Evolutionary conservation across 179 eudicot genomes (phyloP).

Genomic region (Patellifolia procumbens): DNA sequence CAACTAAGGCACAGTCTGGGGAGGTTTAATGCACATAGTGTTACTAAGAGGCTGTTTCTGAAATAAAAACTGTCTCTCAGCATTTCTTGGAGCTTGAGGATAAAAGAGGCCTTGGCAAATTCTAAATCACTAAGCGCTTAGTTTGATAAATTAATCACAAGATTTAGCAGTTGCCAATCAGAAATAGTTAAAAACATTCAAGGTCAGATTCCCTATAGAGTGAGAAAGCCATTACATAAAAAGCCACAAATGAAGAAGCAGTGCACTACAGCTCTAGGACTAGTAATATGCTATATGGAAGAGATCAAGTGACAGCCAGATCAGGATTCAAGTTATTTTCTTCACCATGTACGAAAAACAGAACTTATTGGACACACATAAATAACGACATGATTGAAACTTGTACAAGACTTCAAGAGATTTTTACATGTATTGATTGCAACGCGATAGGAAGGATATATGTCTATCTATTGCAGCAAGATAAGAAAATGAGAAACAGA

Average conservation of each 20-base stretch:
- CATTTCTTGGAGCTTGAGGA: background rate
- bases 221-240: background rate
- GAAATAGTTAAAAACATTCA: background rate
- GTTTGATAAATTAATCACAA: background rate
- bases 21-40: background rate
- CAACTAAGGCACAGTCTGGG: background rate
- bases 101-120: background rate
- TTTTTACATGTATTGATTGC: too few relatives aligned
- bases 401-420: background rate
- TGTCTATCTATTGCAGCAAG: too few relatives aligned
- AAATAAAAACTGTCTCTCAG: background rate
- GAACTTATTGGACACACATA: background rate
- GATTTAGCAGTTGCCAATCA: background rate
- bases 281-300: background rate
- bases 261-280: background rate
- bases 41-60: background rate
- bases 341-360: too few relatives aligned
- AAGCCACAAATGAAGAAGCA: background rate
- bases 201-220: background rate
- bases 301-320: background rate
- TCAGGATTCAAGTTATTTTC: background rate
- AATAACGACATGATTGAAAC: background rate
- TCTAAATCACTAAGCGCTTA: background rate
- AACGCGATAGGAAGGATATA: background rate
- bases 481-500: background rate